Evolutionary conservation across 345 rosid genomes (phyloP).

Genomic region (Sonneratia alba): DNA sequence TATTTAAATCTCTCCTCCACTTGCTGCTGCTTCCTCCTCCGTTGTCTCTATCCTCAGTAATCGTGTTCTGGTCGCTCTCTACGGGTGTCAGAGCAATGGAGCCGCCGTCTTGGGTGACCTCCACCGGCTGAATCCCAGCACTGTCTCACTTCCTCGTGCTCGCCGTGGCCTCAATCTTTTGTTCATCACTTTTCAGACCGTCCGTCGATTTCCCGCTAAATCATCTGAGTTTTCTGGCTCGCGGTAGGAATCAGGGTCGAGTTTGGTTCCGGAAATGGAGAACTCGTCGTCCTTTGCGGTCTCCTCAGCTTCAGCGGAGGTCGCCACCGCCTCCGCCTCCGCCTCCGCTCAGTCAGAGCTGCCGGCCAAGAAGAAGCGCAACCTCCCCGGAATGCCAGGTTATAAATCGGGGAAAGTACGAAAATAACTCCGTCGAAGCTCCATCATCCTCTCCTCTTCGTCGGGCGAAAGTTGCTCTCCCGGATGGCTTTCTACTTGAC

Average conservation of each 20-base stretch:
- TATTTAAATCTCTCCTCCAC: constrained; percentile 2
- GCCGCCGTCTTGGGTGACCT: constrained; percentile 34
- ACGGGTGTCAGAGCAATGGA: constrained; percentile 9
- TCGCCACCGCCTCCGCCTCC: background rate
- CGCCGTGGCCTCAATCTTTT: background rate
- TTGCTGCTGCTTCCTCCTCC: background rate
- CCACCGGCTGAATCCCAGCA: constrained; percentile 12
- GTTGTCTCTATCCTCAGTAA: background rate
- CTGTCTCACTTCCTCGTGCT: constrained; percentile 13
- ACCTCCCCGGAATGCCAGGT: constrained; percentile 89
- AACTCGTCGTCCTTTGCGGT: constrained; percentile 31
- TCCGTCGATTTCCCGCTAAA: background rate
- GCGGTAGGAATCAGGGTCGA: background rate
- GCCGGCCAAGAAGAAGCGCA: constrained; percentile 52
- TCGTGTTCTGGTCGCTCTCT: background rate
- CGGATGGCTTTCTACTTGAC: background rate
- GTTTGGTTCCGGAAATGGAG: constrained; percentile 17
- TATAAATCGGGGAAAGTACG: background rate
- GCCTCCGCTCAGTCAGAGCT: constrained; percentile 13
- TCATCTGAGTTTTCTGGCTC: background rate
- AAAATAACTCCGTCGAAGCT: constrained; percentile 4
- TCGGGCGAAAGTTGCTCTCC: background rate
- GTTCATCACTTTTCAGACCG: constrained; percentile 13
- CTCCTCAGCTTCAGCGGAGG: constrained; percentile 37
- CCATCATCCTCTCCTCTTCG: background rate